Percentiles rank a stretch among this genome's conserved stretches.
These are phyloP conservation scores for Physcomitrium patens DNA, from an alignment of 225 moss, liverwort and hornwort species.

Conservation along the genomic window DNA sequence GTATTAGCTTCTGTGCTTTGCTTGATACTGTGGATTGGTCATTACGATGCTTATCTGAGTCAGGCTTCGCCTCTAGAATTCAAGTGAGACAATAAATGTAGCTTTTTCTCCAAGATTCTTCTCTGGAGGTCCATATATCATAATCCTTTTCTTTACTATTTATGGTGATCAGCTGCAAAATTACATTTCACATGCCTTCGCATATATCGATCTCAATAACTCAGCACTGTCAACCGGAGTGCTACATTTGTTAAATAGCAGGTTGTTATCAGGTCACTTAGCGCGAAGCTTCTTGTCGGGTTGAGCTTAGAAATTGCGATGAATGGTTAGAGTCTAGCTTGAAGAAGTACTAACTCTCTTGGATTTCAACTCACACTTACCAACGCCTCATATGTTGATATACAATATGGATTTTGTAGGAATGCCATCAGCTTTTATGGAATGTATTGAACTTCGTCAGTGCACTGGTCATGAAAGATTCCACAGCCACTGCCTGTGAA, in stretches of 20 bases:
- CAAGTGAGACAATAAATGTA: not conserved
- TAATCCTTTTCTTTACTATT: no score
- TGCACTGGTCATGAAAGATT: slow-evolving; percentile 70
- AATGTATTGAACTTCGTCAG: slow-evolving; percentile 85
- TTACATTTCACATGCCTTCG: no score
- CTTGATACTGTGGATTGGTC: not conserved
- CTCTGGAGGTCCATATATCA: not conserved
- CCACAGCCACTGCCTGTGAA: slow-evolving; percentile 85
- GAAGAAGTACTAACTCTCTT: not conserved
- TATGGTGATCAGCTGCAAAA: not conserved
- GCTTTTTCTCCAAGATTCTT: not conserved
- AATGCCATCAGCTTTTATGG: slow-evolving; percentile 92
- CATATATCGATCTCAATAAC: no score
- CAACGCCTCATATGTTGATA: slow-evolving; percentile 10
- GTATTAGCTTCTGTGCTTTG: slow-evolving; percentile 30
- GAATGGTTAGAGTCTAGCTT: not conserved
- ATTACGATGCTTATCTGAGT: slow-evolving; percentile 6
- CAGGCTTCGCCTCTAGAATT: not conserved
- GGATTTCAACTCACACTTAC: slow-evolving; percentile 3
- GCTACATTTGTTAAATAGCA: no score
- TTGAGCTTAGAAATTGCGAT: not conserved
- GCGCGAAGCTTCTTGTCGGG: not conserved
- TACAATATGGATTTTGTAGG: slow-evolving; percentile 51
- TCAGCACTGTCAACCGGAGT: no score
- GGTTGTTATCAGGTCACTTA: no score